These are phyloP conservation scores for Moesziomyces parantarcticus DNA, from an alignment of 1,284 basidiomycete species.

Conservation along the genomic window DNA sequence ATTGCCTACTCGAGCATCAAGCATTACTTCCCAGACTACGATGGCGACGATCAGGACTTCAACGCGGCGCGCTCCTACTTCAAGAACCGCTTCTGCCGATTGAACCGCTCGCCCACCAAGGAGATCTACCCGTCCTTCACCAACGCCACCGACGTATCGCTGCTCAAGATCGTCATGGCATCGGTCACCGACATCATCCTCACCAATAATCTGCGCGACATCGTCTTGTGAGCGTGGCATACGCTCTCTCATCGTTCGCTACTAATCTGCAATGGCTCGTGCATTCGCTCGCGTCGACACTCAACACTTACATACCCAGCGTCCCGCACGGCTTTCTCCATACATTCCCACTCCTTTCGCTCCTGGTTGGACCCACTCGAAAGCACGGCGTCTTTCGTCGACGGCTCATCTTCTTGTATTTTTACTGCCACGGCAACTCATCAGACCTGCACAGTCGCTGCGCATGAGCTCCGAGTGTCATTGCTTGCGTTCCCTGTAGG, in stretches of 20 bases:
- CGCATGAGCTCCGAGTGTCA: background rate
- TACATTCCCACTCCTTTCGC: background rate
- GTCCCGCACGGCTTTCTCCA: background rate
- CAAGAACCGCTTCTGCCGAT: constrained; percentile 81
- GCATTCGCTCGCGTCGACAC: background rate
- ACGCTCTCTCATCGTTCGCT: background rate
- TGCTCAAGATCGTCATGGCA: constrained; percentile 89
- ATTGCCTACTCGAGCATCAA: constrained; percentile 83
- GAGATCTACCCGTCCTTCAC: constrained; percentile 90
- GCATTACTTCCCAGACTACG: constrained; percentile 74
- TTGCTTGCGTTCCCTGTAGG: background rate
- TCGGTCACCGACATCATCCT: constrained; percentile 61
- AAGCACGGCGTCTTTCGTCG: background rate
- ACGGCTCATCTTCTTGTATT: background rate
- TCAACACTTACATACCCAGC: background rate
- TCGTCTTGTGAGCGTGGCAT: constrained; percentile 19
- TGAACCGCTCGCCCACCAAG: constrained; percentile 85
- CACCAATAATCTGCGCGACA: constrained; percentile 49
- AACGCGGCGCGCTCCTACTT: constrained; percentile 87
- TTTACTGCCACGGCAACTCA: background rate
- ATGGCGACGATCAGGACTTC: constrained; percentile 72
- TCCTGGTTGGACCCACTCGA: background rate
- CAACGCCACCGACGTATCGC: constrained; percentile 90
- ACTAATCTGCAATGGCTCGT: background rate
- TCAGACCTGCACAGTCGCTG: background rate